Evolutionary conservation across 1,284 basidiomycete species (phyloP), one percentile per base, ranked within the genome.

Genomic region (Ustilago esculenta): DNA sequence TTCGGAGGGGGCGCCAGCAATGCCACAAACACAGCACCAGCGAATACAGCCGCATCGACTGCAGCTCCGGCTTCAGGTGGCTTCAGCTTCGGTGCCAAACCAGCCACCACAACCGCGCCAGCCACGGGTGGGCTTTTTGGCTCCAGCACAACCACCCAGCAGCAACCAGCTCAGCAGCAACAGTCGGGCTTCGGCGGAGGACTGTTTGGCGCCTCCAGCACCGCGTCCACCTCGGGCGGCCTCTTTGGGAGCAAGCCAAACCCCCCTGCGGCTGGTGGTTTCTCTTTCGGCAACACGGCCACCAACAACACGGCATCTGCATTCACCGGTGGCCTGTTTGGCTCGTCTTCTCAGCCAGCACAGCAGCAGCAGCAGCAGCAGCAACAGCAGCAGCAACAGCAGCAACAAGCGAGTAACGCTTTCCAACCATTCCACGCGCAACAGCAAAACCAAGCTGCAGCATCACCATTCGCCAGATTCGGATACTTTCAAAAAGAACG

Each of bases 401-500:
- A 48, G 33, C 55, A 57, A 30, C 58, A 53, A 25, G 34, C 18
- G 18, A 48, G 46, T 20, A 60, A 41, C 15, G 18, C 23, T 1
- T 52, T 52, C 18, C 35, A 39, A 17, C 20, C 42, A 2, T 50
- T 54, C 29, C 57, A 66, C 20, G 33, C 37, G 25, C 60, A 69
- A 40, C 50, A 43, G 21, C 57, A 52, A 18, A 52, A 59, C n/a
- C 53, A 60, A 21, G 33, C 45, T 2, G 45, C 51, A 5, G 18
- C 53, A 11, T 73, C 72, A 9, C 78, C 75, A 1, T 76, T 81
- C 25, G 17, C 58, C 5, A 69, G 69, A 9, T 64, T 73, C 52
- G 59, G 63, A 1, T 81, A 70, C 58, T 72, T 77, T 32, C 77
- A 80, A 36, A 73, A 73, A 18, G 79, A 81, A 42, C 67, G 77